Percentiles rank a stretch among this genome's conserved stretches.
Evolutionary conservation across 2,329 filamentous ascomycete genomes (phyloP).

Genomic region (Pyrenochaeta sp.): DNA sequence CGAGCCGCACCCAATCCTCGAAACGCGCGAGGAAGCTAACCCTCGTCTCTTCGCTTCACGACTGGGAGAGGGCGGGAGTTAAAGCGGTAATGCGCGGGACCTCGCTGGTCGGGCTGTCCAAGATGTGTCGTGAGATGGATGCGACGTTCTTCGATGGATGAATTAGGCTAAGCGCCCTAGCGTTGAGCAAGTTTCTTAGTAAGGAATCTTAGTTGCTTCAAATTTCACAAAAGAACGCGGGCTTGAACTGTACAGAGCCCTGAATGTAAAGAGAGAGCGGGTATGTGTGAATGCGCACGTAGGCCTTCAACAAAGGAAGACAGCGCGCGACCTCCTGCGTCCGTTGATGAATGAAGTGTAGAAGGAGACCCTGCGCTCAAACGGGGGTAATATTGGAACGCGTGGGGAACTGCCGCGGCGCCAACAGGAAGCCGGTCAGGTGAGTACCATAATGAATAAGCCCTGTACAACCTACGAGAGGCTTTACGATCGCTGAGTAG

Average conservation of each 20-base stretch:
- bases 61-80: slow-evolving; percentile 20
- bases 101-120: slow-evolving; percentile 26
- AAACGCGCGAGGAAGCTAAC: slow-evolving; percentile 16
- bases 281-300: not conserved
- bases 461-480: not conserved
- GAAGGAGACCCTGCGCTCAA: slow-evolving; percentile 17
- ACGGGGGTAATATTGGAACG: slow-evolving; percentile 17
- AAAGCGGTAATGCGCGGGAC: slow-evolving; percentile 29
- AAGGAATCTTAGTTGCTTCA: slow-evolving; percentile 20
- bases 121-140: slow-evolving; percentile 26
- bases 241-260: not conserved
- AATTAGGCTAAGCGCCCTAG: slow-evolving; percentile 27
- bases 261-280: not conserved
- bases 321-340: slow-evolving; percentile 5
- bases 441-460: slow-evolving; percentile 11
- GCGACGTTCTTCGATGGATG: slow-evolving; percentile 22
- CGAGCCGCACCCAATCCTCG: slow-evolving; percentile 18
- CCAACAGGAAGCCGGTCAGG: slow-evolving; percentile 18
- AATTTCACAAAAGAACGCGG: not conserved
- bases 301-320: not conserved
- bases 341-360: slow-evolving; percentile 11
- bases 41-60: slow-evolving; percentile 16
- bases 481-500: slow-evolving; percentile 1
- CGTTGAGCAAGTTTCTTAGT: slow-evolving; percentile 34
- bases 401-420: slow-evolving; percentile 18